A percentile compares a stretch with the other conserved stretches of the same genome.
Conservation (phyloP, 345 rosid species). For the Eutrema yunnanense region DNA sequence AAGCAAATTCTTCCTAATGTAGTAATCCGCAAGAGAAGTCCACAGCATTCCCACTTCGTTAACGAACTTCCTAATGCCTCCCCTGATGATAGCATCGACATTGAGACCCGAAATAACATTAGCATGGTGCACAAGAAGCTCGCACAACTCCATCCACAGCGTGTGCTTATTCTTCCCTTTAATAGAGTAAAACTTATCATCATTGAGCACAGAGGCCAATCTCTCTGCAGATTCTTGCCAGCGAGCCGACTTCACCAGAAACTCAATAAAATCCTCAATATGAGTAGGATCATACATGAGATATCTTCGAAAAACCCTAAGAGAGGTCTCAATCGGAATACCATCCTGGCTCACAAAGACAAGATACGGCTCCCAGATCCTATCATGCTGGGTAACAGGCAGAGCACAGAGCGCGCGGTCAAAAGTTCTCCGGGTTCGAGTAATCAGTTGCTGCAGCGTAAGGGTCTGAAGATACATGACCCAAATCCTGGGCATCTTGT, state of each 20-base stretch:
- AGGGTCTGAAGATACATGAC: conserved; percentile 68
- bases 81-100: conserved; percentile 92
- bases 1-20: conserved; percentile 70
- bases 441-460: conserved; percentile 54
- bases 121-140: conserved; percentile 76
- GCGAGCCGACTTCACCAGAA: conserved; percentile 66
- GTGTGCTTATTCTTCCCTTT: conserved; percentile 88
- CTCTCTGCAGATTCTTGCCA: conserved; percentile 95
- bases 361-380: conserved; percentile 90
- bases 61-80: conserved; percentile 88
- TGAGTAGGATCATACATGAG: conserved; percentile 91
- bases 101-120: conserved; percentile 81
- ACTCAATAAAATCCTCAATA: conserved; percentile 87
- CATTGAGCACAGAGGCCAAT: conserved; percentile 85
- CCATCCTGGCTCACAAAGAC: conserved; percentile 82
- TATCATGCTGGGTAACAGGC: conserved; percentile 87
- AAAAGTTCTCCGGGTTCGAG: conserved; percentile 53
- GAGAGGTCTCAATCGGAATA: conserved; percentile 84
- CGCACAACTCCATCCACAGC: conserved; percentile 92
- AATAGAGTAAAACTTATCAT: conserved; percentile 71
- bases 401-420: conserved; percentile 87
- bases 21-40: conserved; percentile 97
- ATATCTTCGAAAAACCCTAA: conserved; percentile 88
- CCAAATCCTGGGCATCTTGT: conserved; percentile 94
- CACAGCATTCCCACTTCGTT: conserved; percentile 93